Evolutionary conservation across 176 grass and related monocot genomes (phyloP), one percentile per base, ranked within the genome.

Genomic region (Rhynchospora pubera): DNA sequence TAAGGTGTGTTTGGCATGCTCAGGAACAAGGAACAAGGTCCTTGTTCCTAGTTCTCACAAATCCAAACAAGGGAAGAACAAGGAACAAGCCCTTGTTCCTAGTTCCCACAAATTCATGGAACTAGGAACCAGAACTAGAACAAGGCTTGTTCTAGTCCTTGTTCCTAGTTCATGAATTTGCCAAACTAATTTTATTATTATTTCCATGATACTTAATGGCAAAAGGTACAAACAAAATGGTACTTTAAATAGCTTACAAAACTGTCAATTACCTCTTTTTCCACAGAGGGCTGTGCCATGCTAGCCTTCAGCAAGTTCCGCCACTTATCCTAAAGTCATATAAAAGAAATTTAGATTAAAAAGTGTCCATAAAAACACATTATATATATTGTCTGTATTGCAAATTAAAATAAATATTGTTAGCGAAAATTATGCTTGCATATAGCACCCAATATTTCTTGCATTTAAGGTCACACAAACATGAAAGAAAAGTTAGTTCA

Each of bases 261-360:
- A 22, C 57, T 60, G 16, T n/a, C 42, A 24, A 71, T 87, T 88
- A 96, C 97, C 71, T 93, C 91, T 64, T 85, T 93, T 67, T 89
- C 87, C 4, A 52, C 30, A 0, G 70, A 84, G 79, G 86, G 78
- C 42, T 93, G 97, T 60, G 91, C 82, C 81, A 91, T 83, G 81
- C 91, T 93, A 11, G 97, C 97, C 82, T 91, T 91, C 74, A 99
- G 89, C 78, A 99, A 90, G 84, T 99, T 99, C 48, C 97, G 84
- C 97, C 97, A 99, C 42, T 99, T 99, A 75, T 99, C 97, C 97
- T 99, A 81, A 57, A 90, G 47, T 48, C 47, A 10, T 15, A 77
- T 28, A 28, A 28, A 28, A 48, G 55, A 77, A 15, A 28, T 77
- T 56, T 8, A 58, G 69, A 65, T 57, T 45, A 80, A 6, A 72